Conservation (phyloP, 805 yeast species). For the Suhomyces emberorum region DNA sequence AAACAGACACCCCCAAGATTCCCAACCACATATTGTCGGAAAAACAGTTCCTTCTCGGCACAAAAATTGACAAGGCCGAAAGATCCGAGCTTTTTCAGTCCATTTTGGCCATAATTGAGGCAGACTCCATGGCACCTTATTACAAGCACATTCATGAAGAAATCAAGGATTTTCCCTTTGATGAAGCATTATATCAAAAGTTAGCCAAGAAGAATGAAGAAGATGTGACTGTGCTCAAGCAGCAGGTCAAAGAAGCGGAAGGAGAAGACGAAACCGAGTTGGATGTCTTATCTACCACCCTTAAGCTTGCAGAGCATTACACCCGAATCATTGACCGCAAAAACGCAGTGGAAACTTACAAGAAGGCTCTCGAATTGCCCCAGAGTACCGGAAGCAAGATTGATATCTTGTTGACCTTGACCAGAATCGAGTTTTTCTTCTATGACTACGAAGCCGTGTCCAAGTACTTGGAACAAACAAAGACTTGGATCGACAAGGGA, state of each 20-base stretch:
- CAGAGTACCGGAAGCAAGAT: slow-evolving; percentile 89
- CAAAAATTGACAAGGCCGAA: slow-evolving; percentile 32
- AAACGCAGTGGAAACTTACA: slow-evolving; percentile 63
- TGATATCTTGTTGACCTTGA: slow-evolving; percentile 76
- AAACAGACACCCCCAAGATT: slow-evolving; percentile 53
- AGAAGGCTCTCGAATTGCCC: slow-evolving; percentile 71
- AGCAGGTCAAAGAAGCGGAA: slow-evolving; percentile 49
- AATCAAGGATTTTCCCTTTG: slow-evolving; percentile 49
- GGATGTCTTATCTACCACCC: slow-evolving; percentile 73
- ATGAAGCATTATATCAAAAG: slow-evolving; percentile 51
- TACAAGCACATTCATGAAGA: slow-evolving; percentile 56
- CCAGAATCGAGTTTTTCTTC: slow-evolving; percentile 87
- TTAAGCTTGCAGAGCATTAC: slow-evolving; percentile 82
- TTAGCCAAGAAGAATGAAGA: slow-evolving; percentile 53
- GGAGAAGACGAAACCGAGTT: slow-evolving; percentile 83
- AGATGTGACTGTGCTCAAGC: slow-evolving; percentile 52
- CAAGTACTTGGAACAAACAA: slow-evolving; percentile 69
- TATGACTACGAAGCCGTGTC: slow-evolving; percentile 70
- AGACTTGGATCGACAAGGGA: slow-evolving; percentile 83
- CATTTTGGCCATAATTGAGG: slow-evolving; percentile 52
- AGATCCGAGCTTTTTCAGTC: slow-evolving; percentile 40
- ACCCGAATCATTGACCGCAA: slow-evolving; percentile 77
- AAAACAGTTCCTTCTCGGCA: slow-evolving; percentile 61
- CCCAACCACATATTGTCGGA: slow-evolving; percentile 87
- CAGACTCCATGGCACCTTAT: slow-evolving; percentile 75